Evolutionary conservation across 345 rosid genomes (phyloP).

Genomic region (Pseudoturritis turrita): DNA sequence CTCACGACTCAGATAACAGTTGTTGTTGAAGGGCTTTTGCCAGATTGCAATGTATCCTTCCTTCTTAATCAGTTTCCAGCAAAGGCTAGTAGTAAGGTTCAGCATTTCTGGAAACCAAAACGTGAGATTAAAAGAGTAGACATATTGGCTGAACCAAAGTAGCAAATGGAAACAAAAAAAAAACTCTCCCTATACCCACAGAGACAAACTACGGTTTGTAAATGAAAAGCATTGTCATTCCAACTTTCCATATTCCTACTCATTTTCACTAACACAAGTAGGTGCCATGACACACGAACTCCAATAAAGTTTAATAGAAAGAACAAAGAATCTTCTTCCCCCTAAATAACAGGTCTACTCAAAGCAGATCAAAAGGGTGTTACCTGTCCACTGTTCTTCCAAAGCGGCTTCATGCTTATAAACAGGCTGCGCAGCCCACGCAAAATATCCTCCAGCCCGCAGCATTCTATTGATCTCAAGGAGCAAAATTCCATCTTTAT

Average conservation of each 20-base stretch:
- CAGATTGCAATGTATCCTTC: conserved; percentile 95
- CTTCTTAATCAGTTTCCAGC: conserved; percentile 94
- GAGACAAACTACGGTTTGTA: neutral
- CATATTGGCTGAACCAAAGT: neutral
- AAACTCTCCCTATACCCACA: neutral
- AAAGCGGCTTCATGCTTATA: conserved; percentile 82
- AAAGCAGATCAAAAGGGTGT: conserved; percentile 6
- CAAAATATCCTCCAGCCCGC: conserved; percentile 94
- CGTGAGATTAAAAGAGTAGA: neutral
- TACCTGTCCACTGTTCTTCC: conserved; percentile 98
- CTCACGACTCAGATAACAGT: conserved; percentile 77
- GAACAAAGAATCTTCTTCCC: neutral
- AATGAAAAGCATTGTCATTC: neutral
- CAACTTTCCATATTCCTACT: neutral
- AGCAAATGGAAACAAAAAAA: neutral
- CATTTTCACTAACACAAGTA: neutral
- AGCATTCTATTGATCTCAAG: conserved; percentile 96
- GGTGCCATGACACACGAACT: neutral
- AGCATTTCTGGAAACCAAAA: conserved; percentile 74
- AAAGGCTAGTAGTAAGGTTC: conserved; percentile 77
- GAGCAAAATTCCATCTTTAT: conserved; percentile 89
- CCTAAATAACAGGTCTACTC: neutral
- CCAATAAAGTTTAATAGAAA: neutral
- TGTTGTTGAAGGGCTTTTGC: conserved; percentile 78
- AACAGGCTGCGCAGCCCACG: conserved; percentile 99